Conservation (phyloP, 768 basidiomycete genomes). For the Lactarius deliciosus region DNA sequence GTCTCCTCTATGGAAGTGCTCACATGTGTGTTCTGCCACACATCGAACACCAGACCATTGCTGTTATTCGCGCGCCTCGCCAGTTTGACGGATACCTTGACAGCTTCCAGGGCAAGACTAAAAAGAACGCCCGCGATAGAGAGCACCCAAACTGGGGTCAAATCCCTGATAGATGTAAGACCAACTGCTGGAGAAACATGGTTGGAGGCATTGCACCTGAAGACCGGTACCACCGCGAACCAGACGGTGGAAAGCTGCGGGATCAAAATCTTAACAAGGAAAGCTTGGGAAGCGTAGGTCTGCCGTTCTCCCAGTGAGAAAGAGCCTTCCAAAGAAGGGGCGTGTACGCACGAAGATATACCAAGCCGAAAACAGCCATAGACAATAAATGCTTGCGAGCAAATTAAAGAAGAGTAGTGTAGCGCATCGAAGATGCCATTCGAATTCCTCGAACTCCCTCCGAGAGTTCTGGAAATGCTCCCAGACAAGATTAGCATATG, state of each 20-base stretch:
- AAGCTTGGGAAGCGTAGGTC: background rate
- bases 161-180: background rate
- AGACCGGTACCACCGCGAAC: background rate
- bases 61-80: background rate
- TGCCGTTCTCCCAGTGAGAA: background rate
- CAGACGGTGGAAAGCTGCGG: background rate
- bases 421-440: background rate
- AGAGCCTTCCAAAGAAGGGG: background rate
- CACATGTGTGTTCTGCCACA: background rate
- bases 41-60: background rate
- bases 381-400: constrained; percentile 6
- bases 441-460: background rate
- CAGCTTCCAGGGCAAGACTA: background rate
- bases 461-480: background rate
- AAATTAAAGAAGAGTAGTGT: constrained; percentile 2
- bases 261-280: background rate
- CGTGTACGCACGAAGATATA: constrained; percentile 1
- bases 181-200: background rate
- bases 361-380: constrained; percentile 4
- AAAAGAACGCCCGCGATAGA: background rate
- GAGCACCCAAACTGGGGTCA: background rate
- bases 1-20: background rate
- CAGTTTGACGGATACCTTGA: background rate
- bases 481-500: background rate
- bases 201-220: background rate